Conservation (phyloP, 2,329 filamentous ascomycete species). For the Aspergillus chevalieri region DNA sequence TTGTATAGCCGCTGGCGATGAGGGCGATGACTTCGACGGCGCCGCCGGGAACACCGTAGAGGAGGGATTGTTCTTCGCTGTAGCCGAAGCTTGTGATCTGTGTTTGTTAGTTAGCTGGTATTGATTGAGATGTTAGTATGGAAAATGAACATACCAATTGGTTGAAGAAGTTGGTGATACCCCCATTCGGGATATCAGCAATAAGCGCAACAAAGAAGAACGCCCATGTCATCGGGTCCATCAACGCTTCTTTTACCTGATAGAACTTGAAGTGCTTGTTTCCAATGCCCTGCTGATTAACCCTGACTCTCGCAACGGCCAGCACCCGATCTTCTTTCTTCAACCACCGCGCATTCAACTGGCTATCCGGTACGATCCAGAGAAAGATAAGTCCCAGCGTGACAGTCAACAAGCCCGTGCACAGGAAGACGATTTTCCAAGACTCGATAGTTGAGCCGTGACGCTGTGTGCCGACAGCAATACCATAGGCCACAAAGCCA, state of each 20-base stretch:
- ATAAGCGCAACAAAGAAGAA: conserved; percentile 54
- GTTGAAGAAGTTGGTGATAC: conserved; percentile 56
- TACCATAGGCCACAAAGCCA: conserved; percentile 58
- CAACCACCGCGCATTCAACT: conserved; percentile 57
- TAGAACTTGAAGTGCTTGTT: conserved; percentile 63
- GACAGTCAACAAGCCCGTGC: conserved; percentile 49
- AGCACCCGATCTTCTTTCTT: conserved; percentile 61
- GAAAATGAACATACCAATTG: conserved; percentile 37
- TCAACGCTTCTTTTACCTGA: conserved; percentile 57
- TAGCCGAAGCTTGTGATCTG: conserved; percentile 60
- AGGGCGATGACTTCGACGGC: conserved; percentile 58
- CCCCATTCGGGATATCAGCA: conserved; percentile 55
- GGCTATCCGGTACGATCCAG: conserved; percentile 53
- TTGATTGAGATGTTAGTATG: background rate
- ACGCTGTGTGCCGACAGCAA: conserved; percentile 50
- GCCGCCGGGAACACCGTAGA: conserved; percentile 61
- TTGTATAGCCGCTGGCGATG: conserved; percentile 51
- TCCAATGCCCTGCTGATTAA: conserved; percentile 70
- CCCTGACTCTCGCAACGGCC: conserved; percentile 63
- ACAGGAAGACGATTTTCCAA: conserved; percentile 60
- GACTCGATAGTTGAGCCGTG: conserved; percentile 54
- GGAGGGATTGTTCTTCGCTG: conserved; percentile 54
- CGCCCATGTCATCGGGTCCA: conserved; percentile 55
- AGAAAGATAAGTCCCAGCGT: conserved; percentile 45
- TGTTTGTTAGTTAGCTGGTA: background rate